Conservation (phyloP, 2,329 filamentous ascomycete species). For the Trichophyton schoenleinii region DNA sequence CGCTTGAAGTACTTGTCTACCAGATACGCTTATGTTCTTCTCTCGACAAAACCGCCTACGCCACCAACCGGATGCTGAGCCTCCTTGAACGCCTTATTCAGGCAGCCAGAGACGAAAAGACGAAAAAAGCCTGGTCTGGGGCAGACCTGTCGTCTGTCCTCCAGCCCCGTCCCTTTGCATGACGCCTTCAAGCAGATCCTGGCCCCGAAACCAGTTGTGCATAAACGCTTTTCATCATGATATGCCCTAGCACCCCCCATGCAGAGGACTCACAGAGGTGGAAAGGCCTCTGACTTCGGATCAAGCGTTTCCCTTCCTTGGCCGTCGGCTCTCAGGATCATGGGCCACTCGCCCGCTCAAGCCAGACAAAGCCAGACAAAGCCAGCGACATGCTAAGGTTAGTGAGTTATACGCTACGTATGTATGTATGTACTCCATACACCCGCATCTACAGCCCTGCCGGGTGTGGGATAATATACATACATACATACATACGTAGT, state of each 20-base stretch:
- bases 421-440: background rate
- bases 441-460: no score
- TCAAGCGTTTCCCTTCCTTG: background rate
- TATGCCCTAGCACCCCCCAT: background rate
- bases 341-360: background rate
- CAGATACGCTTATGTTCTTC: background rate
- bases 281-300: background rate
- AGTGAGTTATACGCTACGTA: background rate
- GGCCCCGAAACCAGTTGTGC: slow-evolving; percentile 1
- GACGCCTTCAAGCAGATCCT: slow-evolving; percentile 3
- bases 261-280: background rate
- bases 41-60: background rate
- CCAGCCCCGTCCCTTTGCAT: background rate
- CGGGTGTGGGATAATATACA: no score
- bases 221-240: background rate
- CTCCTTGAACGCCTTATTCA: background rate
- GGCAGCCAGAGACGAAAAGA: background rate
- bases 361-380: background rate
- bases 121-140: background rate
- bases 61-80: background rate
- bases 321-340: background rate
- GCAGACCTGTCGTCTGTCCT: background rate
- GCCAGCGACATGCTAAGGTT: background rate
- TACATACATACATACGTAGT: background rate
- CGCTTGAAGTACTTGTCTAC: background rate